Percentiles rank a stretch among this genome's conserved stretches.
Conservation (phyloP, 495 filamentous ascomycete genomes). For the Penicillium waksmanii region DNA sequence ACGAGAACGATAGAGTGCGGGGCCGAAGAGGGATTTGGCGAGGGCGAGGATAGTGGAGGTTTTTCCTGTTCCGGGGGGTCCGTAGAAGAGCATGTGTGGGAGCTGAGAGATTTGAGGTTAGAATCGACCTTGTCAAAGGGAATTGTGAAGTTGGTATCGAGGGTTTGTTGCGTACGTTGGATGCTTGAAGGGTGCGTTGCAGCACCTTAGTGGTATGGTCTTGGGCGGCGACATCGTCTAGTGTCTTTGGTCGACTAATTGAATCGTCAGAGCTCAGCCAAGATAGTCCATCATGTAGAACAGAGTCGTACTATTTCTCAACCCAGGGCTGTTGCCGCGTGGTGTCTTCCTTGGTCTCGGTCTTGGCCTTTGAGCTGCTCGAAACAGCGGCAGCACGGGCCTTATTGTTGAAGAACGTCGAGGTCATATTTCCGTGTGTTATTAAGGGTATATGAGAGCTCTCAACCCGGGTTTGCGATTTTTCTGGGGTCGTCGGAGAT, state of each 20-base stretch:
- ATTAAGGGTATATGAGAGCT: not conserved
- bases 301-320: constrained; percentile 88
- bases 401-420: constrained; percentile 94
- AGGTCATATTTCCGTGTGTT: constrained; percentile 37
- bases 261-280: constrained; percentile 6
- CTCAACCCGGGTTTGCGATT: constrained; percentile 8
- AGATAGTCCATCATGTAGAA: not conserved
- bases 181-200: constrained; percentile 88
- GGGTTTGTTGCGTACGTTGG: constrained; percentile 64
- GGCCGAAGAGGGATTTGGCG: constrained; percentile 96
- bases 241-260: constrained; percentile 82
- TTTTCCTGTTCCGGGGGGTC: constrained; percentile 95
- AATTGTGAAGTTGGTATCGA: not conserved
- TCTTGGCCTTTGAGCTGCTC: constrained; percentile 51
- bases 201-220: constrained; percentile 95
- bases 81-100: constrained; percentile 99
- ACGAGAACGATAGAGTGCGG: constrained; percentile 88
- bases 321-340: constrained; percentile 88
- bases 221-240: constrained; percentile 95
- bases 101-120: constrained; percentile 55
- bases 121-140: not conserved
- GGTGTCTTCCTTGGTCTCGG: constrained; percentile 64
- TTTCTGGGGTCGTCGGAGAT: constrained; percentile 10
- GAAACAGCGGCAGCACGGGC: constrained; percentile 79
- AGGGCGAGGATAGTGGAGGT: constrained; percentile 98